Percentiles rank a stretch among this genome's conserved stretches.
Conservation (phyloP, 257 asterid genomes). For the Lycium ferocissimum region DNA sequence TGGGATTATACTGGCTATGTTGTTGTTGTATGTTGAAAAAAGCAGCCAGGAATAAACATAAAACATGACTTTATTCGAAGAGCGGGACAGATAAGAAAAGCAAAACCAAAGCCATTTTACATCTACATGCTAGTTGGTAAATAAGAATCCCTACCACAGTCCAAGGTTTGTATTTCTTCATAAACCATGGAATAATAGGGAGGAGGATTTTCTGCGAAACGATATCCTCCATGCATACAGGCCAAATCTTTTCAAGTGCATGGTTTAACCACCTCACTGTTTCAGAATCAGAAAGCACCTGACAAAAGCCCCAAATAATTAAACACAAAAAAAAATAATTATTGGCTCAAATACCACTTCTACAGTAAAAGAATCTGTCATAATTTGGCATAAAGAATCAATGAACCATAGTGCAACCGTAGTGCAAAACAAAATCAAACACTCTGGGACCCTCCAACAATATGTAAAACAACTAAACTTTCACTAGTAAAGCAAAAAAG, state of each 20-base stretch:
- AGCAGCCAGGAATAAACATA: no score
- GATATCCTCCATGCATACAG: conserved; percentile 84
- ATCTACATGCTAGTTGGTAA: conserved; percentile 30
- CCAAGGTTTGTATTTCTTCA: conserved; percentile 98
- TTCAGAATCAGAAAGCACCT: conserved; percentile 96
- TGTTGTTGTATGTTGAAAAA: no score
- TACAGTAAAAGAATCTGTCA: background rate
- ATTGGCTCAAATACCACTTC: background rate
- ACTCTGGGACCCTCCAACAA: conserved; percentile 25
- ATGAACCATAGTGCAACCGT: no score
- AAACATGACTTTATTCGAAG: no score
- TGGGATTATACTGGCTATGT: no score
- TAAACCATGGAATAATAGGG: conserved; percentile 95
- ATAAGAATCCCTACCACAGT: conserved; percentile 64
- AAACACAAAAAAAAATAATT: background rate
- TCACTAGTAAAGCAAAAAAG: background rate
- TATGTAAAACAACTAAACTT: background rate
- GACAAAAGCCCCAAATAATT: conserved; percentile 28
- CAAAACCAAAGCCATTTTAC: background rate
- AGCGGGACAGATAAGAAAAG: no score
- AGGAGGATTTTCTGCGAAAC: conserved; percentile 94
- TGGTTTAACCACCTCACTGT: conserved; percentile 92
- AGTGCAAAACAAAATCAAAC: conserved; percentile 5
- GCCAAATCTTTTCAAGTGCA: conserved; percentile 91
- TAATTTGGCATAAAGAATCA: background rate